These are phyloP conservation scores for Aegilops sharonensis DNA, from an alignment of 176 grass and related monocot species.

Conservation along the genomic window DNA sequence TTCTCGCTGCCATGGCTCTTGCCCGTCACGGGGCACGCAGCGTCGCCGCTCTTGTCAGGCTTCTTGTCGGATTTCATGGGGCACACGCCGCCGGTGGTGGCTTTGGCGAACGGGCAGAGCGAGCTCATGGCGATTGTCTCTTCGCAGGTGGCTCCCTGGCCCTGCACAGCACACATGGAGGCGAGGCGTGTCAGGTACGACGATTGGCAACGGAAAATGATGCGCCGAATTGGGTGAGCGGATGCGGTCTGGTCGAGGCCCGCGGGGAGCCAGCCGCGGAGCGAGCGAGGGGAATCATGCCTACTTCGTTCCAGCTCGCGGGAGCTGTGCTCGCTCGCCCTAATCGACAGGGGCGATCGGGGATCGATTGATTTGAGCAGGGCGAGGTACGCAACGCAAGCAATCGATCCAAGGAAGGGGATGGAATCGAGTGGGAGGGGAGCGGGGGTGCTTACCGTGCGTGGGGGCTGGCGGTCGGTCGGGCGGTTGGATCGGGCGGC, in stretches of 20 bases:
- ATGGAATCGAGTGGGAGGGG: background rate
- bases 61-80: slow-evolving; percentile 43
- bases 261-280: background rate
- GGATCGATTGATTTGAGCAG: background rate
- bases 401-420: background rate
- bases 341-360: background rate
- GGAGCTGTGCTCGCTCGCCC: background rate
- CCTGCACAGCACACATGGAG: background rate
- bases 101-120: slow-evolving; percentile 27
- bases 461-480: background rate
- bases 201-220: background rate
- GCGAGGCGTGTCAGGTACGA: background rate
- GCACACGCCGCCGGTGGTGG: slow-evolving; percentile 8
- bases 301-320: background rate
- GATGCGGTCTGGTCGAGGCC: background rate
- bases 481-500: background rate
- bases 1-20: background rate
- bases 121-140: slow-evolving; percentile 26
- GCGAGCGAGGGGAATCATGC: background rate
- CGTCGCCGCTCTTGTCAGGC: slow-evolving; percentile 45
- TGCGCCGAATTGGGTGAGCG: background rate
- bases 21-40: slow-evolving; percentile 56
- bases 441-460: background rate
- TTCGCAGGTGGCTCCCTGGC: background rate
- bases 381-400: background rate